Base-by-base conservation (phyloP, 1,139 yeast genomes). In the Diutina mesorugosa region DNA sequence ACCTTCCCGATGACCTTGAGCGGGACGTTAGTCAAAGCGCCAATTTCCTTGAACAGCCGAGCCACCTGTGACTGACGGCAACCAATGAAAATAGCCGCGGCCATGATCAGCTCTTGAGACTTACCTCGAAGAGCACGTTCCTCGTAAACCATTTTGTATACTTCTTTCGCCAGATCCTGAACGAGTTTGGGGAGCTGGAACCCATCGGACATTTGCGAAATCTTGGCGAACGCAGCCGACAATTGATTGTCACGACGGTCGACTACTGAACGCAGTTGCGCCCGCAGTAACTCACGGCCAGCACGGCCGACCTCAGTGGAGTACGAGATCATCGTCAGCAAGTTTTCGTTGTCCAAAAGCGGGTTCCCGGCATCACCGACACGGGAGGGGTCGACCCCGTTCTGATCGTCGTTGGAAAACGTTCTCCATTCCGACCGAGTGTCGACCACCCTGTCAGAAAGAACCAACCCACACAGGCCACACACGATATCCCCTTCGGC, bases 321-420 rank as follows among this genome's bases (percentile, higher is more conserved):
- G 60, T 85, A 84, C 28, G 97, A 89, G 60, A 93, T 95, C 77
- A 91, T 84, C 5, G 99, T 93, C 26, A 96, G 90, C 59, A 93
- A 83, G 69, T 90, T 95, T 64, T 88, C 95, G 30, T 95, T 88
- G 65, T 91, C 98, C 64, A 95, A 76, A 60, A 91, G 73, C 14
- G 98, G 97, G 67, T 91, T 91, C n/a, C 95, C 87, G 3, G 98
- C 98, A 67, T 91, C 98, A 69, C 99, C 99, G 61, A 93, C 99
- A 87, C 99, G 98, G 64, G 95, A 86, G 4, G 99, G 99, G 69
- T 93, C 99, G 67, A 90, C 98, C 64, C 96, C 96, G 63, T 93
- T 95, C 71, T 91, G 98, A 69, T 93, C 99, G 69, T 93, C 99
- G 69, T 93, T 93, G 61, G 87, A 83, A 71, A 93, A 93, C 1